Conservation (phyloP, 1,139 yeast species). For the Arxiozyma telluris region DNA sequence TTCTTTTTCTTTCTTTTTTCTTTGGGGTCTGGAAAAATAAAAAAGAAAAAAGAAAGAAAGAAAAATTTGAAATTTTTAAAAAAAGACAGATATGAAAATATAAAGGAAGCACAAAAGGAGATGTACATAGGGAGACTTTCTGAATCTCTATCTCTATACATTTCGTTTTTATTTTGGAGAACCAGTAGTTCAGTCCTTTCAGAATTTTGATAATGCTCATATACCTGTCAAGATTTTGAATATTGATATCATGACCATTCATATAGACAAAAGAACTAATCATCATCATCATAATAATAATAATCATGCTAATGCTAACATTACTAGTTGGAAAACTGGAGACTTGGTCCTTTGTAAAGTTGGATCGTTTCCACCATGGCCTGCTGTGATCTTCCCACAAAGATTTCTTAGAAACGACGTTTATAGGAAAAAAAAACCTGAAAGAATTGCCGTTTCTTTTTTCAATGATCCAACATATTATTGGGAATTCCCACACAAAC, state of each 20-base stretch:
- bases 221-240: neutral
- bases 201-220: no score
- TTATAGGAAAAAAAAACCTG: slow-evolving; percentile 19
- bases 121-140: neutral
- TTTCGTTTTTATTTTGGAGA: neutral
- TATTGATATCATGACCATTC: neutral
- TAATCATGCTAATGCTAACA: neutral
- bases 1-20: no score
- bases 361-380: slow-evolving; percentile 33
- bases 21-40: no score
- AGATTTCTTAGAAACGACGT: slow-evolving; percentile 27
- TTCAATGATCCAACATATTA: slow-evolving; percentile 31
- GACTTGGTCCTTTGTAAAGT: slow-evolving; percentile 32
- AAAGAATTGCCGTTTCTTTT: slow-evolving; percentile 30
- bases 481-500: slow-evolving; percentile 29
- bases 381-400: slow-evolving; percentile 32
- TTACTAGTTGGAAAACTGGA: slow-evolving; percentile 23
- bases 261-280: neutral
- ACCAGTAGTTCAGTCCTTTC: no score
- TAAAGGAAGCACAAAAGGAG: neutral
- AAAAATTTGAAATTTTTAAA: no score
- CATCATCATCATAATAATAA: slow-evolving; percentile 5
- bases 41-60: no score
- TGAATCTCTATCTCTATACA: neutral
- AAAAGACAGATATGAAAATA: neutral